Conservation (phyloP, 805 yeast genomes). For the Candida morakotiae region DNA sequence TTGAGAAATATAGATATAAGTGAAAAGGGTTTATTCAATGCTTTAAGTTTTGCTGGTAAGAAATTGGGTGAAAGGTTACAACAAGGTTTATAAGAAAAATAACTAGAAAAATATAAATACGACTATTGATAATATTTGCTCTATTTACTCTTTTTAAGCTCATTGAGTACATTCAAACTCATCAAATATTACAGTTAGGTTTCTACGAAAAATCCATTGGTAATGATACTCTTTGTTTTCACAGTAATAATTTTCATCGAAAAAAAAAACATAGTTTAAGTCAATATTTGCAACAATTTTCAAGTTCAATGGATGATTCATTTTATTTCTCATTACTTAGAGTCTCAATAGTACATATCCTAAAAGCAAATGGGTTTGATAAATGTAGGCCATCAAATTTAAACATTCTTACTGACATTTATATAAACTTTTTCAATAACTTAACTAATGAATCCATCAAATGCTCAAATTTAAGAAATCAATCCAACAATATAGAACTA, state of each 20-base stretch:
- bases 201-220: too few relatives aligned
- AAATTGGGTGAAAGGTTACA: slow-evolving; percentile 48
- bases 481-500: slow-evolving; percentile 40
- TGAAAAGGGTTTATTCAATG: slow-evolving; percentile 76
- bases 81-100: slow-evolving; percentile 30
- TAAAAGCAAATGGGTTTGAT: slow-evolving; percentile 83
- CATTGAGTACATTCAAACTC: too few relatives aligned
- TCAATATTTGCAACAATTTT: background rate
- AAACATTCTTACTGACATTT: slow-evolving; percentile 74
- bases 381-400: slow-evolving; percentile 66
- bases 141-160: too few relatives aligned
- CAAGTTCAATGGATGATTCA: slow-evolving; percentile 30
- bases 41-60: slow-evolving; percentile 84
- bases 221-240: too few relatives aligned
- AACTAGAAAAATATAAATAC: background rate
- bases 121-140: too few relatives aligned
- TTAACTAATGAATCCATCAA: slow-evolving; percentile 48
- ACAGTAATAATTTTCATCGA: too few relatives aligned
- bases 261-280: too few relatives aligned
- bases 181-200: too few relatives aligned
- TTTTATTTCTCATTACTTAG: slow-evolving; percentile 36
- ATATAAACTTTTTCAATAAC: slow-evolving; percentile 57
- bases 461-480: slow-evolving; percentile 43
- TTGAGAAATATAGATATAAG: slow-evolving; percentile 59
- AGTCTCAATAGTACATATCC: slow-evolving; percentile 47